Conservation (phyloP, 768 basidiomycete genomes). For the Suillus fuscotomentosus region DNA sequence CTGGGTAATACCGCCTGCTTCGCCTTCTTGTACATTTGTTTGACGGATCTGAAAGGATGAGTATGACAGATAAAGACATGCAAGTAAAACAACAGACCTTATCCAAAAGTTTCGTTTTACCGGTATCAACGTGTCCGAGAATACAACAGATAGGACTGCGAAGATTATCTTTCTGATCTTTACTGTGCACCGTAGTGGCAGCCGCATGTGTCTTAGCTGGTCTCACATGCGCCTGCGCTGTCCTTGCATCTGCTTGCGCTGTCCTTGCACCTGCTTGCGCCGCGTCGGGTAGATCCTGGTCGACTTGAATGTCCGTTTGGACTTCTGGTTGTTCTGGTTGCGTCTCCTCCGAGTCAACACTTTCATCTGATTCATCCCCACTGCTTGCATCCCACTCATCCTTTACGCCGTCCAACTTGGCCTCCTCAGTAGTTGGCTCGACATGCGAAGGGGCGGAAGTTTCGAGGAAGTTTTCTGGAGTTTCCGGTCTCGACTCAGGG, state of each 20-base stretch:
- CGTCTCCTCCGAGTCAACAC: slow-evolving; percentile 28
- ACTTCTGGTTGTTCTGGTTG: not conserved
- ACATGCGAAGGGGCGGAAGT: slow-evolving; percentile 30
- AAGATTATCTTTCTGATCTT: slow-evolving; percentile 89
- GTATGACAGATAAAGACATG: slow-evolving; percentile 6
- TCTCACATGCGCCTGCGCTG: not conserved
- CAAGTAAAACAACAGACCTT: slow-evolving; percentile 55
- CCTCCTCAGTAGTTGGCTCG: slow-evolving; percentile 34
- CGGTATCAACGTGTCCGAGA: slow-evolving; percentile 98
- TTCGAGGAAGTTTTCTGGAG: slow-evolving; percentile 27
- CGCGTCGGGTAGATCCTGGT: not conserved
- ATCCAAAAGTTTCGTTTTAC: slow-evolving; percentile 96
- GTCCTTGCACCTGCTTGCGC: not conserved
- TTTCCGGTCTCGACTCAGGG: slow-evolving; percentile 52
- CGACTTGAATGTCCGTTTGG: not conserved
- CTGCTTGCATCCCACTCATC: slow-evolving; percentile 56
- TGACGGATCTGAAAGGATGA: slow-evolving; percentile 78
- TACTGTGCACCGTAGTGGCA: slow-evolving; percentile 82
- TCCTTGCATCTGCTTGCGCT: not conserved
- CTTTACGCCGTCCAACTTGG: slow-evolving; percentile 33
- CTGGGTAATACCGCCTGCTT: slow-evolving; percentile 99
- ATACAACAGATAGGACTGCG: slow-evolving; percentile 99
- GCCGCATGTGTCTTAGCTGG: slow-evolving; percentile 77
- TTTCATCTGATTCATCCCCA: slow-evolving; percentile 46
- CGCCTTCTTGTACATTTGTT: slow-evolving; percentile 99